phyloP scores from a whole-genome alignment of 2,329 filamentous ascomycete species.

The Aurifilum marmelostoma region DNA sequence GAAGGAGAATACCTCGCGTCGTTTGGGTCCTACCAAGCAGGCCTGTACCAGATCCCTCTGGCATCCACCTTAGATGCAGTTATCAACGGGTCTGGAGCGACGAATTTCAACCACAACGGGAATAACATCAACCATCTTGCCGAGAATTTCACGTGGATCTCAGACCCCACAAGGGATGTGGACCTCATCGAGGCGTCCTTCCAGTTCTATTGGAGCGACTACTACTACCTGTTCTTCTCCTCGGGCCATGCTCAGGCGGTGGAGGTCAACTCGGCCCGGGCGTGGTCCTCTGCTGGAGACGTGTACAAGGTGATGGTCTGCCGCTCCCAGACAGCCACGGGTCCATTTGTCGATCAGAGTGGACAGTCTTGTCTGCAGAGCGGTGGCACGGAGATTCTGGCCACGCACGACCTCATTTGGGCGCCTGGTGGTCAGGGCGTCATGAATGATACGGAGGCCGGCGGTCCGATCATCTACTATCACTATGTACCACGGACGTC shows the following conservation, averaged over 20 bases:
- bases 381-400: constrained; percentile 62
- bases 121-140: constrained; percentile 18
- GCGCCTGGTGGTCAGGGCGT: constrained; percentile 66
- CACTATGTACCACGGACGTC: constrained; percentile 48
- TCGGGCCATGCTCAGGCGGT: constrained; percentile 45
- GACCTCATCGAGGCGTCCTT: constrained; percentile 53
- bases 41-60: constrained; percentile 34
- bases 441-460: constrained; percentile 47
- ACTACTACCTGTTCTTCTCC: constrained; percentile 68
- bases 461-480: constrained; percentile 63
- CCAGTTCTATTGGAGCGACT: constrained; percentile 58
- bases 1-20: constrained; percentile 30
- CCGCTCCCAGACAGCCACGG: constrained; percentile 53
- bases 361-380: constrained; percentile 55
- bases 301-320: constrained; percentile 67
- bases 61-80: constrained; percentile 28
- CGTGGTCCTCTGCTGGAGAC: constrained; percentile 53
- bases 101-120: constrained; percentile 29
- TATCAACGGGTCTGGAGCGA: not conserved
- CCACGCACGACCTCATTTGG: constrained; percentile 60
- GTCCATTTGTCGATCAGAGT: constrained; percentile 59
- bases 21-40: constrained; percentile 35
- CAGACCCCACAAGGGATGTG: constrained; percentile 15
- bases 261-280: constrained; percentile 61
- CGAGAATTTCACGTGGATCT: constrained; percentile 30